Evolutionary conservation across 441 rosid genomes (phyloP).

Genomic region (Macaranga tanarius): DNA sequence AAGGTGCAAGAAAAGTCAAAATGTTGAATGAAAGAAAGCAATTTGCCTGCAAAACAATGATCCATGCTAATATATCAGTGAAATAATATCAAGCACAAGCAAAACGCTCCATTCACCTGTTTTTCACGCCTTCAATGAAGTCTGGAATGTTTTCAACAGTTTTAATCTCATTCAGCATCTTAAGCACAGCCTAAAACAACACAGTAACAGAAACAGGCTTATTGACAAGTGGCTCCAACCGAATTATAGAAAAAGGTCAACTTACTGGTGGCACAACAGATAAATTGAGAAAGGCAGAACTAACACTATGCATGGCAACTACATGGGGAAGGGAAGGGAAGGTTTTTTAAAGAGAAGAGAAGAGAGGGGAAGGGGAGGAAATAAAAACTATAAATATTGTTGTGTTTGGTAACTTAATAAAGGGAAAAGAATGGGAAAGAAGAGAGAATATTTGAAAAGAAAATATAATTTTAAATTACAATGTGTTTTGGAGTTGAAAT

Average conservation of each 20-base stretch:
- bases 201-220: slow-evolving; percentile 15
- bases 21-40: slow-evolving; percentile 4
- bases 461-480: no score
- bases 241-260: background rate
- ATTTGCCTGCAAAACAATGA: background rate
- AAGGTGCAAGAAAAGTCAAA: slow-evolving; percentile 6
- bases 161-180: slow-evolving; percentile 89
- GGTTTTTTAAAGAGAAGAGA: no score
- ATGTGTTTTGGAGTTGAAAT: no score
- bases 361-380: no score
- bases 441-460: no score
- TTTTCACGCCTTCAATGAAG: slow-evolving; percentile 72
- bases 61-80: background rate
- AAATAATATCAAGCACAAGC: background rate
- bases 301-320: no score
- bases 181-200: slow-evolving; percentile 77
- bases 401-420: no score
- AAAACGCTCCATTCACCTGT: slow-evolving; percentile 38
- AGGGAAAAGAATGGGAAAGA: no score
- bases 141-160: slow-evolving; percentile 82
- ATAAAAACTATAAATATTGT: no score
- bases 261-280: background rate
- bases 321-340: no score
- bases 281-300: background rate
- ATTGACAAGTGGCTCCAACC: background rate